Conservation (phyloP, 2,329 filamentous ascomycete genomes). For the Xylariaceae sp. region DNA sequence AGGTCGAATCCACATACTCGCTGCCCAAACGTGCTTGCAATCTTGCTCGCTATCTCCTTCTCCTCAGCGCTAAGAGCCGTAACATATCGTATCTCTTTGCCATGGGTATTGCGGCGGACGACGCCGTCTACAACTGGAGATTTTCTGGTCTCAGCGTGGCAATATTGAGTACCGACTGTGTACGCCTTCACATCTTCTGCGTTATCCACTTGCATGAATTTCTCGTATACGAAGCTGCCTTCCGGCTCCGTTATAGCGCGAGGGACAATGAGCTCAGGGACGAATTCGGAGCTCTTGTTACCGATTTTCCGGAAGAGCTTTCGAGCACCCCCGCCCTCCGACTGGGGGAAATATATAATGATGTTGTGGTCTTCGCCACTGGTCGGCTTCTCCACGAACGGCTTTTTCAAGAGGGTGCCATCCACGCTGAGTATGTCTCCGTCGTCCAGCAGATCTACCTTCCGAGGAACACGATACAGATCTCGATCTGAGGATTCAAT, state of each 20-base stretch:
- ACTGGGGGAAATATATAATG: constrained; percentile 90
- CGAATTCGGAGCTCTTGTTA: constrained; percentile 96
- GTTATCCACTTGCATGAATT: constrained; percentile 94
- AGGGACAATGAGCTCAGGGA: constrained; percentile 67
- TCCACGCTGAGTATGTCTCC: constrained; percentile 85
- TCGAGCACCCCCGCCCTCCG: constrained; percentile 79
- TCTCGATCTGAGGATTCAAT: constrained; percentile 65
- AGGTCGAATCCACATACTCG: constrained; percentile 94
- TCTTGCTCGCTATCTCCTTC: constrained; percentile 77
- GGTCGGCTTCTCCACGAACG: constrained; percentile 97
- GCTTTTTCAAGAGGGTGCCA: constrained; percentile 73
- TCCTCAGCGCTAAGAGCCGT: constrained; percentile 77
- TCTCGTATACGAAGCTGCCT: constrained; percentile 91
- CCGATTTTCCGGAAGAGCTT: constrained; percentile 95
- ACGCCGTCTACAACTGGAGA: constrained; percentile 95
- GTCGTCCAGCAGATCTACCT: constrained; percentile 81
- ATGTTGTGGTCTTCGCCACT: constrained; percentile 99
- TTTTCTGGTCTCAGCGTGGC: constrained; percentile 94
- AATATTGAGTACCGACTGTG: constrained; percentile 87
- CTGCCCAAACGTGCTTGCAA: constrained; percentile 87
- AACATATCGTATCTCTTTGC: constrained; percentile 94
- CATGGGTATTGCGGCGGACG: constrained; percentile 91
- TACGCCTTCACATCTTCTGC: constrained; percentile 98
- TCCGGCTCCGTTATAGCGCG: constrained; percentile 72
- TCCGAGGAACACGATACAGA: constrained; percentile 44